Conservation (phyloP, 768 basidiomycete genomes). For the Rhodosporidiobolus odoratus region DNA sequence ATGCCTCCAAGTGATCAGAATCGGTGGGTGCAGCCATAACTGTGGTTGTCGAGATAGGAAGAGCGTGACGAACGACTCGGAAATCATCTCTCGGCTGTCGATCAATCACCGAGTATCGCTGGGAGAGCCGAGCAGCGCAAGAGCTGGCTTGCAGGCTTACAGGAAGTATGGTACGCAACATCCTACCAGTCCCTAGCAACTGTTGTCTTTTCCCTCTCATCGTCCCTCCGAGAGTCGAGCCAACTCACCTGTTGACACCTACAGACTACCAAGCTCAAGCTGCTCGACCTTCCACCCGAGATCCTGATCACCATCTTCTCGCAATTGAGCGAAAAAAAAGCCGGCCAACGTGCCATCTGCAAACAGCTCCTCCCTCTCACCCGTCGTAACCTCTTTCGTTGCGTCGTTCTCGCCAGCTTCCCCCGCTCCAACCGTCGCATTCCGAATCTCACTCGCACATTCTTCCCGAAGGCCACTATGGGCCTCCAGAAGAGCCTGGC, state of each 20-base stretch:
- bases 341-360: background rate
- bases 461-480: background rate
- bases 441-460: background rate
- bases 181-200: too few relatives aligned
- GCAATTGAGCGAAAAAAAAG: background rate
- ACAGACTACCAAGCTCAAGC: too few relatives aligned
- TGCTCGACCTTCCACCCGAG: background rate
- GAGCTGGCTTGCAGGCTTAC: too few relatives aligned
- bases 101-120: too few relatives aligned
- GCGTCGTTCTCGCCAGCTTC: background rate
- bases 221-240: too few relatives aligned
- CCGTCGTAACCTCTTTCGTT: background rate
- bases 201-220: too few relatives aligned
- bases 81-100: background rate
- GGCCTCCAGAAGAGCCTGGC: background rate
- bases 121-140: too few relatives aligned
- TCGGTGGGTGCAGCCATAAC: background rate
- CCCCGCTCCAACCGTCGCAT: background rate
- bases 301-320: background rate
- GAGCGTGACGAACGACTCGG: background rate
- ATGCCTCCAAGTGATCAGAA: slow-evolving; percentile 3
- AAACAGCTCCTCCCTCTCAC: background rate
- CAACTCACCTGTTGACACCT: too few relatives aligned
- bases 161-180: background rate
- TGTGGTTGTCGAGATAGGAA: background rate